These are phyloP conservation scores for Trichoderma citrinoviride DNA, from an alignment of 2,329 filamentous ascomycete species.

Conservation along the genomic window DNA sequence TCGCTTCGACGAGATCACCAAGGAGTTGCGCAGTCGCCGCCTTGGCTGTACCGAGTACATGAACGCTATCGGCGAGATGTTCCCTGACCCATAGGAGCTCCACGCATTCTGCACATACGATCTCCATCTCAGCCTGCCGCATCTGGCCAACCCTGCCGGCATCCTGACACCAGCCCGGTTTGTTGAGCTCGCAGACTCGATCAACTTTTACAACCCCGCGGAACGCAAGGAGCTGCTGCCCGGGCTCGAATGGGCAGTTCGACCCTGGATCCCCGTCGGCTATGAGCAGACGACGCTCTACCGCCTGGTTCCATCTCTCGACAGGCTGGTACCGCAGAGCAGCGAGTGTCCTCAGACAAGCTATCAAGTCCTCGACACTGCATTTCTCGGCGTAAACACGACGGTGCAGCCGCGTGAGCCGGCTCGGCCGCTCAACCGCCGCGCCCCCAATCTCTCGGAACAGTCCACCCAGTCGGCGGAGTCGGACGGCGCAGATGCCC, in stretches of 20 bases:
- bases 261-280: constrained; percentile 11
- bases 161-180: neutral
- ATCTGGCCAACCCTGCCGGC: neutral
- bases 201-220: neutral
- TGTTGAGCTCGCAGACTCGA: constrained; percentile 3
- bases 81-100: neutral
- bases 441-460: constrained; percentile 1
- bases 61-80: neutral
- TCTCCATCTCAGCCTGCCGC: neutral
- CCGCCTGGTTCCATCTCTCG: neutral
- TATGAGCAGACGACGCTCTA: constrained; percentile 8
- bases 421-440: constrained; percentile 2
- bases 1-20: constrained; percentile 1
- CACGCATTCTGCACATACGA: neutral
- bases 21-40: neutral
- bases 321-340: neutral
- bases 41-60: neutral
- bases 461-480: constrained; percentile 7
- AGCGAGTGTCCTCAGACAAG: neutral
- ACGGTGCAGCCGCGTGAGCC: constrained; percentile 2
- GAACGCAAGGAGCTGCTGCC: constrained; percentile 3
- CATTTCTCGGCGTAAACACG: constrained; percentile 1
- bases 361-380: neutral
- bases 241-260: neutral
- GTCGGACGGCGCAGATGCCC: constrained; percentile 3